These are phyloP conservation scores for Phytophthora agathidicida DNA, from an alignment of 352 stramenopile species.

Conservation along the genomic window DNA sequence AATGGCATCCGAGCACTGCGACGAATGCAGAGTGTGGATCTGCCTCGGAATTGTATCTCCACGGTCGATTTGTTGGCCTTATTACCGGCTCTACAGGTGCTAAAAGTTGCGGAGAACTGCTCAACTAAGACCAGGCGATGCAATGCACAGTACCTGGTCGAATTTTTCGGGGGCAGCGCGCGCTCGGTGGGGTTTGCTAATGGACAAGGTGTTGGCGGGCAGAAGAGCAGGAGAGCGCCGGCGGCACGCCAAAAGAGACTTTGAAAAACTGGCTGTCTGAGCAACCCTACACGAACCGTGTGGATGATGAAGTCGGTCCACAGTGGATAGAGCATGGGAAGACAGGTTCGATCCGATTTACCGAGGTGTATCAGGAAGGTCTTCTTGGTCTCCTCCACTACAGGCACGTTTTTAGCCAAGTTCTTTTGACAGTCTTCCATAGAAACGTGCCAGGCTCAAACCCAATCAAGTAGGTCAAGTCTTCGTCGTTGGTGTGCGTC, in stretches of 20 bases:
- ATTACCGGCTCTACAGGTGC: constrained; percentile 46
- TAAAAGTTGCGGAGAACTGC: constrained; percentile 62
- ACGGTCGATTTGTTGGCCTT: constrained; percentile 45
- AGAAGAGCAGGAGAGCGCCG: constrained; percentile 14
- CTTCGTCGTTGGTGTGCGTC: too few species aligned
- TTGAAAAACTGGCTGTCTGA: constrained; percentile 27
- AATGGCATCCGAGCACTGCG: constrained; percentile 57
- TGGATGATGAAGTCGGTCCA: constrained; percentile 12
- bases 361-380: too few species aligned
- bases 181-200: constrained; percentile 17
- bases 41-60: constrained; percentile 57
- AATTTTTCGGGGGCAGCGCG: constrained; percentile 21
- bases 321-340: too few species aligned
- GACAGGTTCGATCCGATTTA: too few species aligned
- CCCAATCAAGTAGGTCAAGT: neutral
- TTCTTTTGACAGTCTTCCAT: too few species aligned
- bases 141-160: neutral
- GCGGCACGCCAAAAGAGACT: constrained; percentile 10
- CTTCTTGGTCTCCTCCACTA: too few species aligned
- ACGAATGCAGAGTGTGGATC: constrained; percentile 50
- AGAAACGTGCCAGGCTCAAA: too few species aligned
- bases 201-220: constrained; percentile 13
- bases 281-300: constrained; percentile 1
- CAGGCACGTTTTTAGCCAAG: too few species aligned
- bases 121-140: constrained; percentile 9